Conservation (phyloP, 805 yeast genomes). For the Starmerella kuoi region DNA sequence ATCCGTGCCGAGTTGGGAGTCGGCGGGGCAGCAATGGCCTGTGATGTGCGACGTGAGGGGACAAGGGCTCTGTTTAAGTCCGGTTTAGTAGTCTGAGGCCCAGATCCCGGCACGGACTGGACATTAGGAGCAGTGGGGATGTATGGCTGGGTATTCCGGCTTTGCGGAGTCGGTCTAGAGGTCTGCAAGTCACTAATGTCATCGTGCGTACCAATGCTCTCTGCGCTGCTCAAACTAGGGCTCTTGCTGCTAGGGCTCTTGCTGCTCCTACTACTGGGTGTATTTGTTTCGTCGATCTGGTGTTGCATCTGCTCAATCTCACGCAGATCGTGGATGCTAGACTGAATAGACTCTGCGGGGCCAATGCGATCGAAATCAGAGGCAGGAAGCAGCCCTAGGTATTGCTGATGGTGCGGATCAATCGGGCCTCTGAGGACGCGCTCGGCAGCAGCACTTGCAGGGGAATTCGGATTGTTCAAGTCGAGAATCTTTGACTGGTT, state of each 20-base stretch:
- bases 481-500: slow-evolving; percentile 40
- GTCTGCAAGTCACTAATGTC: background rate
- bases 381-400: slow-evolving; percentile 10
- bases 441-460: background rate
- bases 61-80: background rate
- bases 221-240: background rate
- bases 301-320: slow-evolving; percentile 23
- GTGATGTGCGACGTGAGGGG: slow-evolving; percentile 9
- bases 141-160: background rate
- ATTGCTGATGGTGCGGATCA: slow-evolving; percentile 6
- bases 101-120: background rate
- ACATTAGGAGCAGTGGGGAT: background rate
- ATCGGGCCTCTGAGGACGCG: slow-evolving; percentile 5
- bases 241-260: background rate
- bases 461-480: slow-evolving; percentile 16
- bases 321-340: slow-evolving; percentile 18
- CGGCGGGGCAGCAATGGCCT: slow-evolving; percentile 4
- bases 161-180: background rate
- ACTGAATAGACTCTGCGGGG: slow-evolving; percentile 3
- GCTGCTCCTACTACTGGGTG: slow-evolving; percentile 5
- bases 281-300: slow-evolving; percentile 19
- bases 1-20: background rate
- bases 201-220: background rate
- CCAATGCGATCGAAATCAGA: background rate
- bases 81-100: background rate